A percentile compares a stretch with the other conserved stretches of the same genome.
phyloP scores from a whole-genome alignment of 768 basidiomycete genomes.

The Leccinum subtestaceum region DNA sequence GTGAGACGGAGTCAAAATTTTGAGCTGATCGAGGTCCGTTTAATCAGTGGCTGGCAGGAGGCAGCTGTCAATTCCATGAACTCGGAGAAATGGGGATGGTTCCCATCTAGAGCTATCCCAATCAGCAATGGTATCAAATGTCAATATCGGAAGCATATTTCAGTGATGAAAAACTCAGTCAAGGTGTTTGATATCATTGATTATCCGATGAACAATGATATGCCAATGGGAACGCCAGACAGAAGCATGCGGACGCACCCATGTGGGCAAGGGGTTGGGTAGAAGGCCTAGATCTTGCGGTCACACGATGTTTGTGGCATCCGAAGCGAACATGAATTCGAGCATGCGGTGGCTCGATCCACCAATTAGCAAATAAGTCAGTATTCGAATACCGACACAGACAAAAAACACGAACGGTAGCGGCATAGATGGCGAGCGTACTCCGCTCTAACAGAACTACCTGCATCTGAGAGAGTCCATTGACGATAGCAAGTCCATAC shows the following conservation, averaged over 20 bases:
- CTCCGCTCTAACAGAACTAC: neutral
- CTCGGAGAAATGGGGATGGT: neutral
- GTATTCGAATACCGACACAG: neutral
- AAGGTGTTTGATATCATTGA: neutral
- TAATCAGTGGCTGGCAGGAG: neutral
- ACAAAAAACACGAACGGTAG: neutral
- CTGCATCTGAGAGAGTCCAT: neutral
- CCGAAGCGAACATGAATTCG: neutral
- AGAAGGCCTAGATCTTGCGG: neutral
- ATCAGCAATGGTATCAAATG: neutral
- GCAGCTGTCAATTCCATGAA: neutral
- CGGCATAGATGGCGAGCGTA: neutral
- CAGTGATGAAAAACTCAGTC: neutral
- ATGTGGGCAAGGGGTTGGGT: neutral
- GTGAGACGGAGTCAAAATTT: neutral
- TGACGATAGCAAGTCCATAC: neutral
- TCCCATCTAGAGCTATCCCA: neutral
- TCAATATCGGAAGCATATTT: neutral
- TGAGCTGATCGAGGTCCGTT: neutral
- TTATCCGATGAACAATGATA: neutral
- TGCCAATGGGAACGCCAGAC: neutral
- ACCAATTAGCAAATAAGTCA: neutral
- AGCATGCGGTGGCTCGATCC: neutral
- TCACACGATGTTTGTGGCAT: neutral
- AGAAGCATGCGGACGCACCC: neutral